These are phyloP conservation scores for Spiraea crenata DNA, from an alignment of 331 rosid genomes.

Conservation along the genomic window DNA sequence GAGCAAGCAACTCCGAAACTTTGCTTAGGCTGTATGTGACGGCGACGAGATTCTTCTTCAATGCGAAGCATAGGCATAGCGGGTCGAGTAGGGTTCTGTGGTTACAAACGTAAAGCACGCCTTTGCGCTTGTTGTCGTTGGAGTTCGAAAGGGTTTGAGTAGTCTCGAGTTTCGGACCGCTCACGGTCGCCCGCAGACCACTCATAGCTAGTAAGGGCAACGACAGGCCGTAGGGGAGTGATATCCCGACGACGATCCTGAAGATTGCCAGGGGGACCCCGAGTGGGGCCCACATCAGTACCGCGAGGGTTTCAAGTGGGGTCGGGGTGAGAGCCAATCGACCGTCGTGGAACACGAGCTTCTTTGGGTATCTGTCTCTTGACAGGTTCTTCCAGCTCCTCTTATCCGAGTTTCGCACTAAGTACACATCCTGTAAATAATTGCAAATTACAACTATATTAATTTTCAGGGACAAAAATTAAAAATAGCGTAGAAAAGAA, in stretches of 20 bases:
- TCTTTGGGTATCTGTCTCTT: conserved; percentile 43
- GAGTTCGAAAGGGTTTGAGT: neutral
- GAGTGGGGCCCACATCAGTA: conserved; percentile 54
- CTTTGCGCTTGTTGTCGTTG: neutral
- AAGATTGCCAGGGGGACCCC: conserved; percentile 39
- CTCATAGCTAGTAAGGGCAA: conserved; percentile 29
- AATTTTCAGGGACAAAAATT: neutral
- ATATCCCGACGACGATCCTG: conserved; percentile 28
- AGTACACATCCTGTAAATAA: conserved; percentile 48
- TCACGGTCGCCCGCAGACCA: conserved; percentile 41
- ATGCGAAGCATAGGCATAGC: conserved; percentile 39
- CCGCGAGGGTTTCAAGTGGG: conserved; percentile 30
- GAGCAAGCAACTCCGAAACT: conserved; percentile 66
- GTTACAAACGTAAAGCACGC: conserved; percentile 71
- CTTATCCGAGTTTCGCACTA: conserved; percentile 54
- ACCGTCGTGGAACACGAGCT: conserved; percentile 72
- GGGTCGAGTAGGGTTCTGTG: conserved; percentile 78
- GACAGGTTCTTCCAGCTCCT: conserved; percentile 54
- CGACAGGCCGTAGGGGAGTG: conserved; percentile 49
- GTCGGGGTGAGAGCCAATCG: conserved; percentile 57
- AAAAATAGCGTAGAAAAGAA: too few relatives aligned
- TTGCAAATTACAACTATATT: neutral
- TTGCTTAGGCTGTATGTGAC: conserved; percentile 79
- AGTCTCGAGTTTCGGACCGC: conserved; percentile 8
- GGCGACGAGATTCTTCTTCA: conserved; percentile 41